Percentiles rank a stretch among this genome's conserved stretches.
Conservation (phyloP, 139 green algal species). For the Asterochloris sp. region DNA sequence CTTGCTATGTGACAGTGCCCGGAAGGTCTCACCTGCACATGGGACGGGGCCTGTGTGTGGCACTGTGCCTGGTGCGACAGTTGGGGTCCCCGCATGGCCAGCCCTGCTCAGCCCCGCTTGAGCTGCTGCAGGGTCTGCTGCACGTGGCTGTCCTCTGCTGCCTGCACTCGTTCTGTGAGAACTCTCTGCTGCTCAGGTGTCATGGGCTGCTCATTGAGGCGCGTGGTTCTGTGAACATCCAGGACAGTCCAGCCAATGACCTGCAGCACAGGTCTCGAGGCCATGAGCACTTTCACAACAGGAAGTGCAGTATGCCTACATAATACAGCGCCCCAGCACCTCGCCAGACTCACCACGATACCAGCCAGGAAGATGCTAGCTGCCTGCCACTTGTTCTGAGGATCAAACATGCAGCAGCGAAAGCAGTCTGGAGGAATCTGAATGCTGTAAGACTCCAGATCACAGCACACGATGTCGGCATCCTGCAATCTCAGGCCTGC, state of each 20-base stretch:
- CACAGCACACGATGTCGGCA: no score
- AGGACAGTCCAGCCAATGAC: conserved; percentile 21
- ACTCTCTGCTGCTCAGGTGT: conserved; percentile 12
- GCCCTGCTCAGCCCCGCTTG: no score
- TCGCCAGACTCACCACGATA: conserved; percentile 4
- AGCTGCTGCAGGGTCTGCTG: no score
- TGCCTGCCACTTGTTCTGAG: conserved; percentile 8
- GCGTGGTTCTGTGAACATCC: conserved; percentile 20
- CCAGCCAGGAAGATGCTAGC: conserved; percentile 23
- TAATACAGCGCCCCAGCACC: not conserved
- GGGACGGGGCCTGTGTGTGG: no score
- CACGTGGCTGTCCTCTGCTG: not conserved
- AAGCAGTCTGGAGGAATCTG: no score
- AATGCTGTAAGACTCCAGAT: no score
- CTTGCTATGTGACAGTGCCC: no score
- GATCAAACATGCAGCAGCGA: conserved; percentile 21
- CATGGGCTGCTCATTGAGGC: conserved; percentile 15
- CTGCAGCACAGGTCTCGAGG: not conserved
- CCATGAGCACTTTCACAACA: not conserved
- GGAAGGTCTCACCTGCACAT: no score
- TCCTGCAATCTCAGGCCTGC: no score
- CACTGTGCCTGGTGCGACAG: no score
- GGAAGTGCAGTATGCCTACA: not conserved
- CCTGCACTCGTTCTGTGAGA: conserved; percentile 14
- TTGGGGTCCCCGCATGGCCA: no score